Evolutionary conservation across 1,139 yeast genomes (phyloP).

Genomic region (Yamadazyma conglobata): DNA sequence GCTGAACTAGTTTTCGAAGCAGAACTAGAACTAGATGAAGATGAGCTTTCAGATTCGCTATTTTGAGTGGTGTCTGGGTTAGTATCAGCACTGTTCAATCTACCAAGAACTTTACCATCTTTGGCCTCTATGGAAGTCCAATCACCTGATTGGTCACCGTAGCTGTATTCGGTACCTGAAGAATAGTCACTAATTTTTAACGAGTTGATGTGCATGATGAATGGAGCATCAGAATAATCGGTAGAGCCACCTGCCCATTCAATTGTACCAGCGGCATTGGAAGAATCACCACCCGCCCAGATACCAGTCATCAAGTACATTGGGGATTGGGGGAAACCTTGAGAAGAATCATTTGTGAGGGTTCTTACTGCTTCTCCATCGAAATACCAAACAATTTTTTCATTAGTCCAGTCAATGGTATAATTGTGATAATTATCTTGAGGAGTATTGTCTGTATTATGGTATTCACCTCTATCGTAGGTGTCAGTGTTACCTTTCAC

Average conservation of each 20-base stretch:
- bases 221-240: slow-evolving; percentile 36
- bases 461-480: slow-evolving; percentile 72
- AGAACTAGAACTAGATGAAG: slow-evolving; percentile 5
- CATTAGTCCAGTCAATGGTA: slow-evolving; percentile 35
- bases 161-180: slow-evolving; percentile 33
- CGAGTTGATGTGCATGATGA: slow-evolving; percentile 27
- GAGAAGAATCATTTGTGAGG: slow-evolving; percentile 29
- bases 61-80: slow-evolving; percentile 5
- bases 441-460: slow-evolving; percentile 43
- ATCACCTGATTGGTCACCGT: slow-evolving; percentile 55
- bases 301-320: slow-evolving; percentile 44
- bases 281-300: slow-evolving; percentile 48
- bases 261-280: slow-evolving; percentile 46
- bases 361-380: slow-evolving; percentile 45
- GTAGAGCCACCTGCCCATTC: slow-evolving; percentile 45
- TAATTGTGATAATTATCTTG: slow-evolving; percentile 30
- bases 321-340: slow-evolving; percentile 51
- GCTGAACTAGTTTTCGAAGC: slow-evolving; percentile 3
- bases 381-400: slow-evolving; percentile 37
- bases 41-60: slow-evolving; percentile 2
- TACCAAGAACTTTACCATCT: slow-evolving; percentile 59
- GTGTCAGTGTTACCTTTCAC: slow-evolving; percentile 70
- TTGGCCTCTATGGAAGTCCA: slow-evolving; percentile 66
- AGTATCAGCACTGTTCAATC: slow-evolving; percentile 41
- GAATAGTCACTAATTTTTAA: slow-evolving; percentile 32